A percentile compares a stretch with the other conserved stretches of the same genome.
These are phyloP conservation scores for Teratosphaeria zuluensis DNA, from an alignment of 2,329 filamentous ascomycete species.

Conservation along the genomic window DNA sequence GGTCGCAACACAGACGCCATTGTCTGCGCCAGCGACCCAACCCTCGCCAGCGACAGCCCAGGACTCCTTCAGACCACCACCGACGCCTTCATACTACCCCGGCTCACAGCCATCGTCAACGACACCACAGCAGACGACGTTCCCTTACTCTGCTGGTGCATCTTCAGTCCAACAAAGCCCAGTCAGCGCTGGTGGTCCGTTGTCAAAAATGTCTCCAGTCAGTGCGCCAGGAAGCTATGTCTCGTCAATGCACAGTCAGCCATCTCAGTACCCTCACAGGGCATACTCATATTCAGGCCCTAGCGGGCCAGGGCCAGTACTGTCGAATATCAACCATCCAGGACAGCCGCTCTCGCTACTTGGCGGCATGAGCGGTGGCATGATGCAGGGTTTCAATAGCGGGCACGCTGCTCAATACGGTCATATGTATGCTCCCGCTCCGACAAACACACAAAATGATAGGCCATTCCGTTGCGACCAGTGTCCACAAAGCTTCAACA, in stretches of 20 bases:
- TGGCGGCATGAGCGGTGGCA: slow-evolving; percentile 44
- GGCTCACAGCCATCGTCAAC: slow-evolving; percentile 40
- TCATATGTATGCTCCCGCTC: slow-evolving; percentile 41
- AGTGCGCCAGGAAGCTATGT: slow-evolving; percentile 31
- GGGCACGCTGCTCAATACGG: slow-evolving; percentile 58
- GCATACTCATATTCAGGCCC: slow-evolving; percentile 47
- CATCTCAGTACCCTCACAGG: slow-evolving; percentile 40
- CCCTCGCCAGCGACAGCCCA: slow-evolving; percentile 48
- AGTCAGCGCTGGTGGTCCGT: slow-evolving; percentile 35
- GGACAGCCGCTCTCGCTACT: slow-evolving; percentile 63
- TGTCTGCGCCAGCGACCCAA: slow-evolving; percentile 20
- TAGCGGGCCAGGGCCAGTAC: slow-evolving; percentile 50
- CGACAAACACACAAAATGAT: slow-evolving; percentile 53
- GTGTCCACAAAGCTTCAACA: slow-evolving; percentile 87
- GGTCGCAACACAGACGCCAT: slow-evolving; percentile 34
- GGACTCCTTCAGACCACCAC: slow-evolving; percentile 50
- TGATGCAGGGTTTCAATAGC: slow-evolving; percentile 50
- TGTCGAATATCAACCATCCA: slow-evolving; percentile 71
- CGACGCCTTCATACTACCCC: slow-evolving; percentile 55
- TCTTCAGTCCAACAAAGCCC: slow-evolving; percentile 42
- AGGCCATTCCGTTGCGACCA: slow-evolving; percentile 90
- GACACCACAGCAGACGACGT: slow-evolving; percentile 40
- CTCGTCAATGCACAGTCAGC: slow-evolving; percentile 37
- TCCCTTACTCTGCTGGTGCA: slow-evolving; percentile 40
- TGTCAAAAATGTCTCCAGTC: slow-evolving; percentile 45